Conservation (phyloP, 768 basidiomycete genomes). For the Lactifluus rugatus region DNA sequence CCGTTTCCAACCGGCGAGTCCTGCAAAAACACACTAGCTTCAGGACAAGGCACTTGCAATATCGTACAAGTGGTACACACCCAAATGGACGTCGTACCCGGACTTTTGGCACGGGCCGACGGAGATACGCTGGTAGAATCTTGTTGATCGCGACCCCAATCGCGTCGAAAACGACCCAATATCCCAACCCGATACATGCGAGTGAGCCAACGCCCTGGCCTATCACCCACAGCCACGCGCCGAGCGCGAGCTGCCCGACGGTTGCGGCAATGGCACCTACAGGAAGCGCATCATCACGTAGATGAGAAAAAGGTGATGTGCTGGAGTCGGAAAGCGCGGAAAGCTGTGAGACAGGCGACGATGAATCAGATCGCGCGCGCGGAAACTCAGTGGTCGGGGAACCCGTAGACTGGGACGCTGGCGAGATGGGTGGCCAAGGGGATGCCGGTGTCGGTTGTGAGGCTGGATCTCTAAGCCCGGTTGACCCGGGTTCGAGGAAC, state of each 20-base stretch:
- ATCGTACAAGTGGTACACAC: slow-evolving; percentile 31
- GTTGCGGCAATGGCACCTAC: slow-evolving; percentile 16
- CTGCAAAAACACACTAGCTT: slow-evolving; percentile 27
- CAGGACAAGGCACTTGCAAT: neutral
- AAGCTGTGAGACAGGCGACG: slow-evolving; percentile 1
- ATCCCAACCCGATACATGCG: slow-evolving; percentile 83
- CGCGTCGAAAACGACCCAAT: slow-evolving; percentile 94
- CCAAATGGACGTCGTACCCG: slow-evolving; percentile 42
- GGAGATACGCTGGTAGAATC: slow-evolving; percentile 38
- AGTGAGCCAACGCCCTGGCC: slow-evolving; percentile 87
- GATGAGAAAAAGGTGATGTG: slow-evolving; percentile 7
- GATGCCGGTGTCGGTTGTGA: slow-evolving; percentile 52
- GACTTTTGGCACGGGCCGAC: slow-evolving; percentile 24
- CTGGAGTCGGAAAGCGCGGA: neutral
- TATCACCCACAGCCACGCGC: slow-evolving; percentile 74
- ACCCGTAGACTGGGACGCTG: slow-evolving; percentile 23
- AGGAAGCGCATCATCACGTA: slow-evolving; percentile 6
- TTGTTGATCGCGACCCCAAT: slow-evolving; percentile 58
- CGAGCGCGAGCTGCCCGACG: slow-evolving; percentile 47
- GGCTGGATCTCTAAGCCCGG: slow-evolving; percentile 33
- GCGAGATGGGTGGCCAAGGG: slow-evolving; percentile 56
- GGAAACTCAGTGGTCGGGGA: slow-evolving; percentile 3
- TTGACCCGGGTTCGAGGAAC: slow-evolving; percentile 71
- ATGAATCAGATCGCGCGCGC: neutral
- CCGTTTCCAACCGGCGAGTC: slow-evolving; percentile 56